Percentiles rank a stretch among this genome's conserved stretches.
These are phyloP conservation scores for Clonostachys rosea DNA, from an alignment of 2,329 filamentous ascomycete genomes.

Conservation along the genomic window DNA sequence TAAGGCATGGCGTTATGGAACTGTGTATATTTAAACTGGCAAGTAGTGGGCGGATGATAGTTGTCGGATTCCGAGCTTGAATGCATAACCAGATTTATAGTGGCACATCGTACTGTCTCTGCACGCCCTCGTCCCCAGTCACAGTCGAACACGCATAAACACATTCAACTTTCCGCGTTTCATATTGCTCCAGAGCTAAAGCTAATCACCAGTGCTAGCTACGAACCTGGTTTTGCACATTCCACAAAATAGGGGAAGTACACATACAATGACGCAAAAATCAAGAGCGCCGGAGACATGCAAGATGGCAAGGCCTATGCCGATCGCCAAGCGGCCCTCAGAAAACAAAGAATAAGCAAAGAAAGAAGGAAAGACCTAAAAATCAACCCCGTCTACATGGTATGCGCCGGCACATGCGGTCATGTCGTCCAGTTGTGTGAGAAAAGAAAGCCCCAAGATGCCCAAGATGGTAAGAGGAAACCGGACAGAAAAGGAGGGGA, in stretches of 20 bases:
- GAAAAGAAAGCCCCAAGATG: neutral
- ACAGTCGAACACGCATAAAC: too few relatives aligned
- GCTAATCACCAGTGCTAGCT: too few relatives aligned
- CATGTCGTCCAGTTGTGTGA: neutral
- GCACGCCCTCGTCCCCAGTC: too few relatives aligned
- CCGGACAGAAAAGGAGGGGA: too few relatives aligned
- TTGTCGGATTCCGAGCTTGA: slow-evolving; percentile 12
- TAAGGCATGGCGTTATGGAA: slow-evolving; percentile 30
- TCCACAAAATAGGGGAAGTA: too few relatives aligned
- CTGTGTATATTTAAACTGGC: slow-evolving; percentile 24
- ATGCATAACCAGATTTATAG: slow-evolving; percentile 1
- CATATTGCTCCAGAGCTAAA: too few relatives aligned
- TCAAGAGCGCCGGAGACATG: neutral
- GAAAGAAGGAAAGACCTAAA: neutral
- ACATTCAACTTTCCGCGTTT: too few relatives aligned
- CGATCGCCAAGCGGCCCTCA: too few relatives aligned
- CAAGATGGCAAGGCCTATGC: neutral
- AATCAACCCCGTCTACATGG: too few relatives aligned
- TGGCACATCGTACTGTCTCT: too few relatives aligned
- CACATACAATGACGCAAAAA: neutral
- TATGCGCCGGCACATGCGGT: too few relatives aligned
- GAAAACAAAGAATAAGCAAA: neutral
- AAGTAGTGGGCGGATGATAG: slow-evolving; percentile 17
- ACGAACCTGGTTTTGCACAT: too few relatives aligned
- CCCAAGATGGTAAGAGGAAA: neutral